These are phyloP conservation scores for Aspergillus sclerotioniger DNA, from an alignment of 495 filamentous ascomycete genomes.

Conservation along the genomic window DNA sequence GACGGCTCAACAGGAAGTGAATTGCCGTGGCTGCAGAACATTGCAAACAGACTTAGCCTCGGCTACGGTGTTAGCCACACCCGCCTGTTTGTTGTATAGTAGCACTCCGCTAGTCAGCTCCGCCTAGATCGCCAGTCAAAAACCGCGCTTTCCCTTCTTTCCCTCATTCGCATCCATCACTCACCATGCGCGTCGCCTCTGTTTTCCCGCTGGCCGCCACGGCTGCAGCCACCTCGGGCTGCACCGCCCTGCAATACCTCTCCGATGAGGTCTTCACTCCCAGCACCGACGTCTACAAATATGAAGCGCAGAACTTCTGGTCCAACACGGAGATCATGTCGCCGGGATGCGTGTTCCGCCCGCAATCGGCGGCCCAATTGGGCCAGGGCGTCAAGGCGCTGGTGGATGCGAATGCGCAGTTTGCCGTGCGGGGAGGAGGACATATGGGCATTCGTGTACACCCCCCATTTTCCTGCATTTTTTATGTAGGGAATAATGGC, in stretches of 20 bases:
- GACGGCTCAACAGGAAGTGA: too few relatives aligned
- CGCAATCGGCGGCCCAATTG: constrained; percentile 25
- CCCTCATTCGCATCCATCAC: not conserved
- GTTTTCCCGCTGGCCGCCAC: constrained; percentile 17
- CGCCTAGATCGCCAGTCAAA: too few relatives aligned
- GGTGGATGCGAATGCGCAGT: constrained; percentile 33
- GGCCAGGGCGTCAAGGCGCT: constrained; percentile 26
- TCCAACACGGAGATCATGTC: constrained; percentile 38
- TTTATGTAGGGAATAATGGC: not conserved
- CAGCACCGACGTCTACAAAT: constrained; percentile 26
- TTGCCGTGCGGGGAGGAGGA: constrained; percentile 38
- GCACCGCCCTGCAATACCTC: constrained; percentile 21
- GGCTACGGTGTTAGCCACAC: too few relatives aligned
- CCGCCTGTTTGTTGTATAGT: too few relatives aligned
- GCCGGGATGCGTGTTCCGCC: constrained; percentile 36
- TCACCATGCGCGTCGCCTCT: constrained; percentile 24
- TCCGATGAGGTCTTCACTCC: constrained; percentile 23
- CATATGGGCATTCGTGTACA: constrained; percentile 38
- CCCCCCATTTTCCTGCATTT: not conserved
- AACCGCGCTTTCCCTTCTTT: not conserved
- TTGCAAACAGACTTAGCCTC: too few relatives aligned
- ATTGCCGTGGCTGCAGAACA: too few relatives aligned
- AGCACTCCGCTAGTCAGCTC: not conserved
- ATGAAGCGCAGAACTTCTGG: constrained; percentile 37
- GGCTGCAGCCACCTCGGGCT: constrained; percentile 18